Evolutionary conservation across 768 basidiomycete genomes (phyloP).

Genomic region (Lactarius evosmus): DNA sequence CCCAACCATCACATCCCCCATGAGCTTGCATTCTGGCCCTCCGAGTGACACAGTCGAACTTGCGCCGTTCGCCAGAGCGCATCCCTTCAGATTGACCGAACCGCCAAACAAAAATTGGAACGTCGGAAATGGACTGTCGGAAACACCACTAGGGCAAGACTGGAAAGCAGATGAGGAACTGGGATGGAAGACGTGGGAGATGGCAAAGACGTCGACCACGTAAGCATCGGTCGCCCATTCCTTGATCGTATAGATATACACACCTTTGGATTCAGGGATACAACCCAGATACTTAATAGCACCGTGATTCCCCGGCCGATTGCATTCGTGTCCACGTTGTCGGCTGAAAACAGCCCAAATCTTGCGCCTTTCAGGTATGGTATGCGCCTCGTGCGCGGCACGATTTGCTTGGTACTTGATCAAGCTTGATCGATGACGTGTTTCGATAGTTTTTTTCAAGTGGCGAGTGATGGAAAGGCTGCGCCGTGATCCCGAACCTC

Average conservation of each 20-base stretch:
- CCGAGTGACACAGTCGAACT: background rate
- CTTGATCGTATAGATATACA: conserved; percentile 25
- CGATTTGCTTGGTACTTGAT: conserved; percentile 36
- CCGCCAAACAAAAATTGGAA: conserved; percentile 45
- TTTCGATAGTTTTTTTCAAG: conserved; percentile 28
- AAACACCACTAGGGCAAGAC: conserved; percentile 28
- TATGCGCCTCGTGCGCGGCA: background rate
- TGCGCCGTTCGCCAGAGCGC: conserved; percentile 9
- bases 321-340: conserved; percentile 61
- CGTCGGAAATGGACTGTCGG: conserved; percentile 40
- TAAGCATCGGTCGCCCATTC: conserved; percentile 25
- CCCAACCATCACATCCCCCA: background rate
- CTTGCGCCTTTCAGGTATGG: conserved; percentile 63
- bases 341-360: conserved; percentile 50
- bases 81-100: conserved; percentile 37
- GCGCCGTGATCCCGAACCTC: conserved; percentile 12
- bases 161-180: conserved; percentile 37
- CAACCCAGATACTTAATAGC: conserved; percentile 54
- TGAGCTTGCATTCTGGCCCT: conserved; percentile 1
- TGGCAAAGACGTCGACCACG: conserved; percentile 25
- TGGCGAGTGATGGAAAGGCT: conserved; percentile 19
- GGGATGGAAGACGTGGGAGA: conserved; percentile 44
- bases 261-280: conserved; percentile 29
- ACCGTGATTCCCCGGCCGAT: conserved; percentile 65
- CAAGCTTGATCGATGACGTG: conserved; percentile 30